phyloP scores from a whole-genome alignment of 495 filamentous ascomycete species.

The Penicillium alfredii region DNA sequence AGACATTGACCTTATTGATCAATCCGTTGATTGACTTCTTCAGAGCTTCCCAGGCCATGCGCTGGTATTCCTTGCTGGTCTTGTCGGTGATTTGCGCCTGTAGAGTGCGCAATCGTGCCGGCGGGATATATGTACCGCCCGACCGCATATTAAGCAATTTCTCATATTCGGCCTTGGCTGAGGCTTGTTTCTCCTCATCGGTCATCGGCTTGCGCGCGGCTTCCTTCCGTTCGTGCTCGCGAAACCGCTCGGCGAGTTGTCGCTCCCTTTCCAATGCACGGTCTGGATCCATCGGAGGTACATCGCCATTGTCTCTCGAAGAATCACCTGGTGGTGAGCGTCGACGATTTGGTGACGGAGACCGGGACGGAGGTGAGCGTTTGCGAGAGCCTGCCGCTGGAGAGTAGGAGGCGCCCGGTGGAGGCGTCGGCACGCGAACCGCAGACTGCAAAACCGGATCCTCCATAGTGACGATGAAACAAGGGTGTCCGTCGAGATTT shows the following conservation, averaged over 20 bases:
- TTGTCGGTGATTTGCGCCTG: constrained; percentile 98
- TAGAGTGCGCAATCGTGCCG: constrained; percentile 80
- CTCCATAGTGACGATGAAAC: constrained; percentile 32
- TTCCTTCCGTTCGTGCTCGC: constrained; percentile 48
- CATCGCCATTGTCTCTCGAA: constrained; percentile 27
- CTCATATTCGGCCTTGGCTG: constrained; percentile 84
- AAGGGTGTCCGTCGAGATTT: constrained; percentile 6
- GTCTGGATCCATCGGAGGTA: constrained; percentile 49
- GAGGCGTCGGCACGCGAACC: constrained; percentile 61
- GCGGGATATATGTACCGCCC: constrained; percentile 93
- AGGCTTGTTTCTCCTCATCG: constrained; percentile 75
- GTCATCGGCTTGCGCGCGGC: constrained; percentile 55
- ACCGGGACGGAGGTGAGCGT: constrained; percentile 57
- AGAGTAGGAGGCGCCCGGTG: constrained; percentile 47
- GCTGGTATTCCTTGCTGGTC: constrained; percentile 92
- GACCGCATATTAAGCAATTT: constrained; percentile 85
- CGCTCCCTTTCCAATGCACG: constrained; percentile 55
- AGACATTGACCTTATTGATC: constrained; percentile 96
- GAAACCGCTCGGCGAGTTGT: constrained; percentile 55
- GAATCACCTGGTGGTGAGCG: constrained; percentile 50
- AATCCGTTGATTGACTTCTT: constrained; percentile 99
- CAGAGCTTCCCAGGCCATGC: constrained; percentile 97
- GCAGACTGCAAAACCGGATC: constrained; percentile 57
- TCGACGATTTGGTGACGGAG: constrained; percentile 57
- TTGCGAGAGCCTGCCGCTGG: constrained; percentile 50